Conservation (phyloP, 129 eudicot species). For the Glebionis coronaria region DNA sequence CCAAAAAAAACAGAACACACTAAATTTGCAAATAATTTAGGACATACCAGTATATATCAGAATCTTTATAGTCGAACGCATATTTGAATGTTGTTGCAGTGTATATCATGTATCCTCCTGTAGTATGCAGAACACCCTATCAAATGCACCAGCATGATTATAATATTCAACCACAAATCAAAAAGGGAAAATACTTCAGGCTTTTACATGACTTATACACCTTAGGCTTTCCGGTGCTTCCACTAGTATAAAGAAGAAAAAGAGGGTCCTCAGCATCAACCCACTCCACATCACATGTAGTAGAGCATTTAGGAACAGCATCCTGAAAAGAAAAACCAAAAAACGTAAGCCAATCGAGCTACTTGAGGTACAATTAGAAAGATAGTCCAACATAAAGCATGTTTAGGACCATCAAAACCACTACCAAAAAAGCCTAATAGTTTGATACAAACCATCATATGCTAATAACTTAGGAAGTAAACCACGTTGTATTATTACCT, state of each 20-base stretch:
- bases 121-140: constrained; percentile 97
- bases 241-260: constrained; percentile 95
- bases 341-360: constrained; percentile 6
- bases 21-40: neutral
- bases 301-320: constrained; percentile 64
- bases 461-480: neutral
- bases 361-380: constrained; percentile 7
- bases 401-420: constrained; percentile 3
- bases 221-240: constrained; percentile 99
- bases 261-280: constrained; percentile 97
- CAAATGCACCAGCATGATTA: constrained; percentile 17
- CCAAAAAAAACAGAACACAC: neutral
- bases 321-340: constrained; percentile 68
- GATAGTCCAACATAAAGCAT: neutral
- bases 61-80: constrained; percentile 88
- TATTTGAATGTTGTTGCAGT: constrained; percentile 96
- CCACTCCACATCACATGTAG: constrained; percentile 86
- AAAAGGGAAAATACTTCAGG: neutral
- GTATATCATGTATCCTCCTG: constrained; percentile 99
- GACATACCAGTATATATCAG: constrained; percentile 83
- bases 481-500: constrained; percentile 40
- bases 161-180: constrained; percentile 13
- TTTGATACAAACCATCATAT: neutral
- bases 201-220: constrained; percentile 28
- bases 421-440: constrained; percentile 3